Evolutionary conservation across 805 yeast species (phyloP).

Genomic region (Ogataea glucozyma): DNA sequence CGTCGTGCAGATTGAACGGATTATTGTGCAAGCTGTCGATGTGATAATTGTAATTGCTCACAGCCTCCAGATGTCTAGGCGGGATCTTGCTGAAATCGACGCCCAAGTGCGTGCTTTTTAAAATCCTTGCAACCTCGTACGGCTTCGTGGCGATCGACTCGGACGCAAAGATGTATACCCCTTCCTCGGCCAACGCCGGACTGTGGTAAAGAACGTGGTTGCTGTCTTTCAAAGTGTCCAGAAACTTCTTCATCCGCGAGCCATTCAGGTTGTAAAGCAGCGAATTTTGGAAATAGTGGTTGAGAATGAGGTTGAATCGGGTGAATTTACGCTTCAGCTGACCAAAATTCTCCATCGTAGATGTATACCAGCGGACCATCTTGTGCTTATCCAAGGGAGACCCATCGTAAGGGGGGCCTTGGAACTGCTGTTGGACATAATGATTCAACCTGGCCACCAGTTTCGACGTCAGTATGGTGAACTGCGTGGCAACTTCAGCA

Average conservation of each 20-base stretch:
- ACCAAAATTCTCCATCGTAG: slow-evolving; percentile 69
- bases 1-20: slow-evolving; percentile 5
- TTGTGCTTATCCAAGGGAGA: slow-evolving; percentile 35
- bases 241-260: slow-evolving; percentile 48
- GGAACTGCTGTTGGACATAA: slow-evolving; percentile 71
- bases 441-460: slow-evolving; percentile 67
- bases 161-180: slow-evolving; percentile 80
- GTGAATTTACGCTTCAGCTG: slow-evolving; percentile 77
- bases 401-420: slow-evolving; percentile 53
- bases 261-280: slow-evolving; percentile 57
- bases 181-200: slow-evolving; percentile 68
- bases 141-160: slow-evolving; percentile 47
- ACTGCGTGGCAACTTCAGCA: slow-evolving; percentile 75
- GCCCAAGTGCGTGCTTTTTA: slow-evolving; percentile 52
- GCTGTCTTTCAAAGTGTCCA: slow-evolving; percentile 59
- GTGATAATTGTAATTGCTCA: slow-evolving; percentile 30
- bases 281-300: slow-evolving; percentile 73
- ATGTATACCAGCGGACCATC: slow-evolving; percentile 66
- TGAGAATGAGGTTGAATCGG: slow-evolving; percentile 69
- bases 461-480: slow-evolving; percentile 63
- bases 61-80: slow-evolving; percentile 33
- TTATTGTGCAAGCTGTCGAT: slow-evolving; percentile 17
- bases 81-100: slow-evolving; percentile 44
- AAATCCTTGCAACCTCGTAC: slow-evolving; percentile 43
- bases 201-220: slow-evolving; percentile 74